Percentiles rank a stretch among this genome's conserved stretches.
phyloP scores from a whole-genome alignment of 148 eudicot genomes.

The Silene latifolia region DNA sequence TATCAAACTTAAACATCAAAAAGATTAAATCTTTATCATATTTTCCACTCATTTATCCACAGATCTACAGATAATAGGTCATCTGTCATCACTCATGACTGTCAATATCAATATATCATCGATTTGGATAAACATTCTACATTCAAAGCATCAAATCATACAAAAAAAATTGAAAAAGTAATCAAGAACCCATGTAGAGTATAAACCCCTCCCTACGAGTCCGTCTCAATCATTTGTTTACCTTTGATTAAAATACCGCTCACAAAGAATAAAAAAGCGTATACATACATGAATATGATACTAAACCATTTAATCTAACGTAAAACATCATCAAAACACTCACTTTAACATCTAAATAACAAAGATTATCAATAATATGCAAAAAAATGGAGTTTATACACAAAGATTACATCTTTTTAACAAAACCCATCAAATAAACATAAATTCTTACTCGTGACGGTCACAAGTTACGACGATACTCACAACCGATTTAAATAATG shows the following conservation, averaged over 20 bases:
- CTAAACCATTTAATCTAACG: too few relatives aligned
- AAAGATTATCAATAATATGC: too few relatives aligned
- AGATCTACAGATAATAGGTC: slow-evolving; percentile 1
- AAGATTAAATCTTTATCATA: background rate
- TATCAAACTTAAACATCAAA: background rate
- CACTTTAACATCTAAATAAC: too few relatives aligned
- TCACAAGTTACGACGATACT: too few relatives aligned
- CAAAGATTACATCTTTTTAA: background rate
- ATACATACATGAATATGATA: too few relatives aligned
- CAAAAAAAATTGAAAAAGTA: background rate
- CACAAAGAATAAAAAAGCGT: too few relatives aligned
- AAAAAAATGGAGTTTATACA: background rate
- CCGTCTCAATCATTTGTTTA: too few relatives aligned
- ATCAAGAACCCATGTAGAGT: background rate
- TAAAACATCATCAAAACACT: too few relatives aligned
- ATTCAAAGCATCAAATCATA: background rate
- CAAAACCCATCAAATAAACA: background rate
- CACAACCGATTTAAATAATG: too few relatives aligned
- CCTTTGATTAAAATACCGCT: too few relatives aligned
- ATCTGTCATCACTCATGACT: background rate
- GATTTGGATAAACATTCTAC: too few relatives aligned
- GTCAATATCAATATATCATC: background rate
- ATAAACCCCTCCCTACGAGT: background rate
- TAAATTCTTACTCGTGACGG: too few relatives aligned
- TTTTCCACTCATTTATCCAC: background rate